Base-by-base conservation (phyloP, 257 asterid species). In the Ballota nigra region DNA sequence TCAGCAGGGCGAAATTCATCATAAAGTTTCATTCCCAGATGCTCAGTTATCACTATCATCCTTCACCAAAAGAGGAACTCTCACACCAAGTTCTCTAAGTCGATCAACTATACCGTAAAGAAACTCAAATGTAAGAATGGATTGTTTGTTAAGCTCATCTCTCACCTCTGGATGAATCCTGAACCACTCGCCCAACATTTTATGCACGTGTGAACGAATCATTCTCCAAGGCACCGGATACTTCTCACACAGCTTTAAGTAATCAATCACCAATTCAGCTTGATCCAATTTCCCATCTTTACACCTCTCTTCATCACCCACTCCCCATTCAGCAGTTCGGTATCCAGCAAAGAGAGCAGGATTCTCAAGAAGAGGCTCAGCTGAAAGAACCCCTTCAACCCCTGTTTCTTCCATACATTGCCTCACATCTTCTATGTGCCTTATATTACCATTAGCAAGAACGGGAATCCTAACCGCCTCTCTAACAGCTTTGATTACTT, bases 171-270 rank as follows among this genome's bases (percentile, higher is more conserved):
- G 98, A 67, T 82, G 96, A 68, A 92, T 40, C 60, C 85, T 81
- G 76, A 95, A 95, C 99, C 96, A 91, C 16, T 95, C 99, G 33
- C 98, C 99, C 75, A 92, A 78, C 83, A 95, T 23, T 87, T 88
- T 92, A 76, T 95, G 99, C 77, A 95, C 91, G 13, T 95, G 98
- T 8, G 99, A 87, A 64, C 98, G 96, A 22, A 95, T 77, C 88
- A 95, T 95, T 72, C 97, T 84, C 99, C 99, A 95, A 6, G 99
- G 98, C 71, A 95, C 98, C 0, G 98, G 96, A 77, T 89, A 80
- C 73, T 73, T 82, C 88, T 92, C 97, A 52, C 98, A 95, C 5
- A 89, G 53, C 74, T 84, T 83, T 78, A 95, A 73, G 78, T 95
- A 95, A 69, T 92, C 96, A 8, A 83, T 83, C 72, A 89, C 36